Conservation (phyloP, 148 eudicot genomes). For the Rhododendron griersonianum region DNA sequence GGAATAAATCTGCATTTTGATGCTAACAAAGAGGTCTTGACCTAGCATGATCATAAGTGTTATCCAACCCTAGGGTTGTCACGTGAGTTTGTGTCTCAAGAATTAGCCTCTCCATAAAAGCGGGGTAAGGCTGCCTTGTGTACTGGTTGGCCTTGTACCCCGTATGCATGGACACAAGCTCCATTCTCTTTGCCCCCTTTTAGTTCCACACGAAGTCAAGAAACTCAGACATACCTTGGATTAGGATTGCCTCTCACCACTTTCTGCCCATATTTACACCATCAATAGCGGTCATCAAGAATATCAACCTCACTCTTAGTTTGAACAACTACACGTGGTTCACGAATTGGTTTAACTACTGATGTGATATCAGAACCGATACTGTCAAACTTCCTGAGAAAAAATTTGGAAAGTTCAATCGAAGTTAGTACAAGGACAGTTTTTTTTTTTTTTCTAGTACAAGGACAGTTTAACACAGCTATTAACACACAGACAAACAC, state of each 20-base stretch:
- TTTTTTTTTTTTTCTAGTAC: not conserved
- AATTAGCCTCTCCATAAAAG: not conserved
- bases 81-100: not conserved
- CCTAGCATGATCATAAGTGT: not conserved
- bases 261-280: conserved; percentile 95
- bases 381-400: conserved; percentile 67
- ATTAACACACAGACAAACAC: conserved; percentile 38
- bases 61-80: not conserved
- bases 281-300: conserved; percentile 88
- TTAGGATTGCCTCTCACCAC: conserved; percentile 92
- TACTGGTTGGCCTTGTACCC: not conserved
- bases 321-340: conserved; percentile 91
- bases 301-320: conserved; percentile 90
- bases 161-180: not conserved
- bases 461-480: not conserved
- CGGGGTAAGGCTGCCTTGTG: not conserved
- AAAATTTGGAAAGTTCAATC: conserved; percentile 11
- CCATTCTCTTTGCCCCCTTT: not conserved
- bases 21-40: not conserved
- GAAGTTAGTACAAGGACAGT: not conserved
- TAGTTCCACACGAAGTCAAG: not conserved
- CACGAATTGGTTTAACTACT: conserved; percentile 86
- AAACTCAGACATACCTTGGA: conserved; percentile 58
- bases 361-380: conserved; percentile 65
- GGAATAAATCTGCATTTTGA: not conserved